Conservation (phyloP, 1,284 basidiomycete species). For the Cystobasidium pallidum region DNA sequence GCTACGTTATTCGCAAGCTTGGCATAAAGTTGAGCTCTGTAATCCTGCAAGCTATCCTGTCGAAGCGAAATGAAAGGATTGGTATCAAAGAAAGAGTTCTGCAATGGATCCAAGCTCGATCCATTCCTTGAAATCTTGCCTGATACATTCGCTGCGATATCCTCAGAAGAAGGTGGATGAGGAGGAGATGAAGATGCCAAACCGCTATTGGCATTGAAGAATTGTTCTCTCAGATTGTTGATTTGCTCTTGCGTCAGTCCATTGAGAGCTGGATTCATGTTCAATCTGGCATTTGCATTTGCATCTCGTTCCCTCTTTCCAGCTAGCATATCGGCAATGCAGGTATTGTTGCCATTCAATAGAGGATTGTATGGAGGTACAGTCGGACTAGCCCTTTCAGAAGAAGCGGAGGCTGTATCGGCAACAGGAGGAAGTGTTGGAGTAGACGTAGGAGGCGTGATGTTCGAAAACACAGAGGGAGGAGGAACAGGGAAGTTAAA, state of each 20-base stretch:
- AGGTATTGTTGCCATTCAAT: background rate
- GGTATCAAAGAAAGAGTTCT: constrained; percentile 49
- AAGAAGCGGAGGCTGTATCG: background rate
- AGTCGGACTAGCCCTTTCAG: background rate
- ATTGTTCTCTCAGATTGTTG: constrained; percentile 44
- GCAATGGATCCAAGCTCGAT: constrained; percentile 45
- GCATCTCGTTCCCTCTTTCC: constrained; percentile 35
- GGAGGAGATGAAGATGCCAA: constrained; percentile 40
- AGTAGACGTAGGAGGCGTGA: constrained; percentile 4
- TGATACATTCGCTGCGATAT: background rate
- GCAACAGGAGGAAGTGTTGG: background rate
- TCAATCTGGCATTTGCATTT: constrained; percentile 21
- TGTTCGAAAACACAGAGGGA: background rate
- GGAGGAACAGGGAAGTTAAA: constrained; percentile 46
- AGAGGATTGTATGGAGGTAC: background rate
- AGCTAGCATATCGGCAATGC: constrained; percentile 25
- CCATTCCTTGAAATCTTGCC: background rate
- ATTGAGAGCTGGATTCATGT: constrained; percentile 52
- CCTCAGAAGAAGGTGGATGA: background rate
- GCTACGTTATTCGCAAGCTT: constrained; percentile 52
- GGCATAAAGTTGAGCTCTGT: constrained; percentile 51
- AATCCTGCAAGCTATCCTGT: constrained; percentile 48
- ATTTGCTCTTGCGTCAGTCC: constrained; percentile 45
- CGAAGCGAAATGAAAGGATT: constrained; percentile 50
- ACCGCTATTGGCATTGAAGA: constrained; percentile 42